These are phyloP conservation scores for Xylaria longipes DNA, from an alignment of 495 filamentous ascomycete species.

Conservation along the genomic window DNA sequence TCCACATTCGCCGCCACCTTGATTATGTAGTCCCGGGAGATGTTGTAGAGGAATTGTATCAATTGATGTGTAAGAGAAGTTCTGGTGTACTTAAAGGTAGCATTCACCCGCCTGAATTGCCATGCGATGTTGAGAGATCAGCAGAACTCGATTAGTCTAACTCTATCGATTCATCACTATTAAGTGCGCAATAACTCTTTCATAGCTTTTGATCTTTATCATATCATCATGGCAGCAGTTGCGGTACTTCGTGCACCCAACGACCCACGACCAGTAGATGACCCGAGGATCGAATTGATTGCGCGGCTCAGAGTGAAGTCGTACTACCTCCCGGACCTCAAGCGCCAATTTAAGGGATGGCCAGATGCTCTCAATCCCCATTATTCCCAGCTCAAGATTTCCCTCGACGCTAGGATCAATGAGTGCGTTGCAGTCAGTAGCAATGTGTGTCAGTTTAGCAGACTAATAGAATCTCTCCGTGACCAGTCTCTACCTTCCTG, in stretches of 20 bases:
- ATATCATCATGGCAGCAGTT: not conserved
- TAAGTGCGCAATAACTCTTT: not conserved
- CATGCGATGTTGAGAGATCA: not conserved
- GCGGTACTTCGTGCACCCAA: too few species aligned
- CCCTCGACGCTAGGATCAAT: not conserved
- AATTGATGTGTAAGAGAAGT: not conserved
- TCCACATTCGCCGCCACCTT: not conserved
- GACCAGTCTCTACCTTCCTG: not conserved
- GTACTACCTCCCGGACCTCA: constrained; percentile 7
- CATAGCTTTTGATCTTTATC: not conserved
- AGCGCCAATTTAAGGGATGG: not conserved
- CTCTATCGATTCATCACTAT: too few species aligned
- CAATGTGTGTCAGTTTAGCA: not conserved
- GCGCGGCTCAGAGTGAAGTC: not conserved
- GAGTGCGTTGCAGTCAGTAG: not conserved
- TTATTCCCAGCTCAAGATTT: not conserved
- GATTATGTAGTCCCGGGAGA: not conserved
- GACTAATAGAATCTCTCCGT: not conserved
- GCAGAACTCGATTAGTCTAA: not conserved
- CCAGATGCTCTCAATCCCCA: not conserved
- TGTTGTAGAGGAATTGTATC: not conserved
- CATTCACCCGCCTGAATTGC: not conserved
- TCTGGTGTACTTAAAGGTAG: not conserved
- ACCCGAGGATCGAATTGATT: not conserved
- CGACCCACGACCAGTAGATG: not conserved